Evolutionary conservation across 2,329 filamentous ascomycete genomes (phyloP).

Genomic region (Penicillium sp.): DNA sequence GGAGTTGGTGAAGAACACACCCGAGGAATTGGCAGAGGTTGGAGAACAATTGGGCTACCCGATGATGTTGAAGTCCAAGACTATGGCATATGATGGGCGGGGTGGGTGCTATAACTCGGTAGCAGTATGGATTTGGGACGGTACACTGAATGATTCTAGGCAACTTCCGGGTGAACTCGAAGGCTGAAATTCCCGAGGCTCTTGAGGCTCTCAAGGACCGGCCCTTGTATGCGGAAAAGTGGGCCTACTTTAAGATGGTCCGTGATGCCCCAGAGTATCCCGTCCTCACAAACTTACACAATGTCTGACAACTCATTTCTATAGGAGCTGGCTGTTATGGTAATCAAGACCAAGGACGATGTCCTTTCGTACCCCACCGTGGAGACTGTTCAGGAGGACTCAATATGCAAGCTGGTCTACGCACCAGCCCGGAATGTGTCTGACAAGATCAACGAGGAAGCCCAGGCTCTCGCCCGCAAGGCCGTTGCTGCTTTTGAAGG

Average conservation of each 20-base stretch:
- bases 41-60: slow-evolving; percentile 72
- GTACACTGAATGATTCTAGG: slow-evolving; percentile 42
- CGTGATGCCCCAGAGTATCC: slow-evolving; percentile 2
- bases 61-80: slow-evolving; percentile 89
- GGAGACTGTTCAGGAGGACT: slow-evolving; percentile 94
- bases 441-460: slow-evolving; percentile 61
- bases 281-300: not conserved
- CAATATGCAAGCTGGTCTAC: slow-evolving; percentile 90
- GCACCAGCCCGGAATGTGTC: slow-evolving; percentile 76
- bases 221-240: slow-evolving; percentile 85
- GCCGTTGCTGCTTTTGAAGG: slow-evolving; percentile 81
- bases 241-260: slow-evolving; percentile 74
- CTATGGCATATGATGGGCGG: slow-evolving; percentile 89
- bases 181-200: slow-evolving; percentile 65
- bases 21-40: slow-evolving; percentile 64
- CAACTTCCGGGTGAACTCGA: slow-evolving; percentile 65
- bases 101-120: slow-evolving; percentile 50
- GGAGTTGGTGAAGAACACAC: slow-evolving; percentile 62
- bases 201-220: slow-evolving; percentile 67
- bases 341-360: slow-evolving; percentile 80
- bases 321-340: slow-evolving; percentile 86
- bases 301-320: not conserved
- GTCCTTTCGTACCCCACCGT: slow-evolving; percentile 81
- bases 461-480: slow-evolving; percentile 74
- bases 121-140: not conserved